Conservation (phyloP, 2,329 filamentous ascomycete species). For the Cladosporium sp. region DNA sequence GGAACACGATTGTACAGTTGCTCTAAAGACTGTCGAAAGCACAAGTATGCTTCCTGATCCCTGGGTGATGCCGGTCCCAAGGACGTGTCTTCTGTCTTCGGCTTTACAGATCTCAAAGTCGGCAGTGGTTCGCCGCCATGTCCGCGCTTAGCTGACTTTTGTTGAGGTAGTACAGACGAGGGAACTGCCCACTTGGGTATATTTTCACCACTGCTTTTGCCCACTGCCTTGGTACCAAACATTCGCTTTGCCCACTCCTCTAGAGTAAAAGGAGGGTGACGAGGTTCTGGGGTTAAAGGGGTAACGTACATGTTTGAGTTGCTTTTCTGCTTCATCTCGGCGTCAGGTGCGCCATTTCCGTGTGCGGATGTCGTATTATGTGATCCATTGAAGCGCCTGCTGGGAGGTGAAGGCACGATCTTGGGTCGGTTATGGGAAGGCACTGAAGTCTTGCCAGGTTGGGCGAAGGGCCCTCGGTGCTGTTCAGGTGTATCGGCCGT, state of each 20-base stretch:
- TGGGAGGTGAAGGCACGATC: constrained; percentile 37
- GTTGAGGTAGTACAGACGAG: constrained; percentile 26
- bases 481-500: background rate
- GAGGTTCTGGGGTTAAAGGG: constrained; percentile 23
- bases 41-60: constrained; percentile 12
- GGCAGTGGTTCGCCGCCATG: background rate
- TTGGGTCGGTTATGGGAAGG: constrained; percentile 30
- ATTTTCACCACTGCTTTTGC: constrained; percentile 20
- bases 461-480: background rate
- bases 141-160: constrained; percentile 8
- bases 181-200: constrained; percentile 36
- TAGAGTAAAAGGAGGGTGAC: constrained; percentile 13
- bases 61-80: background rate
- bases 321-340: constrained; percentile 35
- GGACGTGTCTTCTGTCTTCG: background rate
- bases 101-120: background rate
- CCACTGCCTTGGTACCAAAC: constrained; percentile 22
- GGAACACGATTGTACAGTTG: constrained; percentile 22
- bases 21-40: background rate
- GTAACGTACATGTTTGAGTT: constrained; percentile 38
- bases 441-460: constrained; percentile 3
- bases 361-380: constrained; percentile 19
- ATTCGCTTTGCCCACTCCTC: constrained; percentile 21
- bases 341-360: constrained; percentile 24
- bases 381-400: constrained; percentile 32